A percentile compares a stretch with the other conserved stretches of the same genome.
phyloP scores from a whole-genome alignment of 495 filamentous ascomycete genomes.

The Lichina pygmaea region DNA sequence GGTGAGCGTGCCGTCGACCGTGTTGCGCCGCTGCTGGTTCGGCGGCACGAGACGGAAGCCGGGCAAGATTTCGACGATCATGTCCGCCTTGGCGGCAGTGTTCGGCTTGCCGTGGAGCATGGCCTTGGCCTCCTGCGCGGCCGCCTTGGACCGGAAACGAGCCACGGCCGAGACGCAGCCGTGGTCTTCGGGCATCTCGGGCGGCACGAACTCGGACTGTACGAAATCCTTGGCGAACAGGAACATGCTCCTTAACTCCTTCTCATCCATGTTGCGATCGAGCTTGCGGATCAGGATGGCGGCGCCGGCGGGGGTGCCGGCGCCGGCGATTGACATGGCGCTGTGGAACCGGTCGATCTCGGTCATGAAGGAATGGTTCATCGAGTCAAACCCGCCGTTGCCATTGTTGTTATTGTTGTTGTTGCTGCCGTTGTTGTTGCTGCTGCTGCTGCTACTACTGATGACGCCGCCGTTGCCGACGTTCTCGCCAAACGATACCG shows the following conservation, averaged over 20 bases:
- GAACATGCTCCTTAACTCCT: constrained; percentile 54
- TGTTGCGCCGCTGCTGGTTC: constrained; percentile 26
- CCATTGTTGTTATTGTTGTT: too few species aligned
- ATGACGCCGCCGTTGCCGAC: background rate
- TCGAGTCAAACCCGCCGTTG: background rate
- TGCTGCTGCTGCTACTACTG: too few species aligned
- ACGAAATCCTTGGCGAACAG: constrained; percentile 65
- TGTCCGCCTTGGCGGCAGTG: constrained; percentile 40
- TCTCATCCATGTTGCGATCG: constrained; percentile 41
- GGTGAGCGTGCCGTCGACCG: constrained; percentile 26
- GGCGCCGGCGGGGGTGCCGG: constrained; percentile 5
- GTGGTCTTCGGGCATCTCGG: constrained; percentile 38
- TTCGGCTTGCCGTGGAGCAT: constrained; percentile 62
- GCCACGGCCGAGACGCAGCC: constrained; percentile 50
- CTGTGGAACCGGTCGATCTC: background rate
- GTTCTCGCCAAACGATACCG: background rate
- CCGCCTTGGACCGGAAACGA: constrained; percentile 39
- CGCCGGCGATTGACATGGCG: background rate
- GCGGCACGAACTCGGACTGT: constrained; percentile 39
- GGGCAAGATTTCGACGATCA: constrained; percentile 51
- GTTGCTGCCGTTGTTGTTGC: too few species aligned
- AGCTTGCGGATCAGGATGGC: constrained; percentile 51
- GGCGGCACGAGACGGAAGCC: constrained; percentile 3
- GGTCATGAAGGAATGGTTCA: background rate
- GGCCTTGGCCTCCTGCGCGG: constrained; percentile 50